Conservation (phyloP, 805 yeast genomes). For the Spathaspora girioi region DNA sequence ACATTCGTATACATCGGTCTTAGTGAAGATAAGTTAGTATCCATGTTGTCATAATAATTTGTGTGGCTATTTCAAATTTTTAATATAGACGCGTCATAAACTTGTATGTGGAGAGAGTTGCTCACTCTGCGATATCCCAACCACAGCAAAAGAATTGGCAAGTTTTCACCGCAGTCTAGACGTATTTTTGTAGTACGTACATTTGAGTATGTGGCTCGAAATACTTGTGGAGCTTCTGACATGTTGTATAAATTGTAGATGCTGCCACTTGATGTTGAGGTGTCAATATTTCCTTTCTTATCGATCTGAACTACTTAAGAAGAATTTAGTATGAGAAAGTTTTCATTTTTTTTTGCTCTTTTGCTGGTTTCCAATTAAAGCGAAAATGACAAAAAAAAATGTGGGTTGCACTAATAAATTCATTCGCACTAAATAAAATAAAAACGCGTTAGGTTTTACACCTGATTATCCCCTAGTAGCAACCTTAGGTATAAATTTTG, state of each 20-base stretch:
- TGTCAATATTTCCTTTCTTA: not conserved
- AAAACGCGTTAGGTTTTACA: not conserved
- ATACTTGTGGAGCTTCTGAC: conserved; percentile 28
- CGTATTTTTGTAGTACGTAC: conserved; percentile 25
- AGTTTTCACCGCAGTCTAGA: not conserved
- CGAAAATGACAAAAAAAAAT: not conserved
- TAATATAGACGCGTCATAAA: not conserved
- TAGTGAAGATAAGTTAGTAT: conserved; percentile 1
- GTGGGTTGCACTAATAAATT: not conserved
- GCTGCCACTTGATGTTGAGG: not conserved
- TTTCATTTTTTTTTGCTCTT: not conserved
- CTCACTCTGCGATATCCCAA: not conserved
- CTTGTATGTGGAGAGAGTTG: not conserved
- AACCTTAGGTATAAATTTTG: too few species aligned
- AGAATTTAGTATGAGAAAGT: not conserved
- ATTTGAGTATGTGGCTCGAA: conserved; percentile 43
- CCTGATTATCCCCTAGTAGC: not conserved
- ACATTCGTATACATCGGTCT: conserved; percentile 70
- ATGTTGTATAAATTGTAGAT: not conserved
- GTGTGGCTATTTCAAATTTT: not conserved
- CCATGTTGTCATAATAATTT: not conserved
- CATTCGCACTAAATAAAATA: not conserved
- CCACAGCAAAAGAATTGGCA: not conserved
- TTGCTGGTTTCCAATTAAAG: not conserved
- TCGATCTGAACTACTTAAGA: not conserved